These are phyloP conservation scores for Entomortierella parvispora DNA, from an alignment of 192 early-diverging fungal genomes.

Conservation along the genomic window DNA sequence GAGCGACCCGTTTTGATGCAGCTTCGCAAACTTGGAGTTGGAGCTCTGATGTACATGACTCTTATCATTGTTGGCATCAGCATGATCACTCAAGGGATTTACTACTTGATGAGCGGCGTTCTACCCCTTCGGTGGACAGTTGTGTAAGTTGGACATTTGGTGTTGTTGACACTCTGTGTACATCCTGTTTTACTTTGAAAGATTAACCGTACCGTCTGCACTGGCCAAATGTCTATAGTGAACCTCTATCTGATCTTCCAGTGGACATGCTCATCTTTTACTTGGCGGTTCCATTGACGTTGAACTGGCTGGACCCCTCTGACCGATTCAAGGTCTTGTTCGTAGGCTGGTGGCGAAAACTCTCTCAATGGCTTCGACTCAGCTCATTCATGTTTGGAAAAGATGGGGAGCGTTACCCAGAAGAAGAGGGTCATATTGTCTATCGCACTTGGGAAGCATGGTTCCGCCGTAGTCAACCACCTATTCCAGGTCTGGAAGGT, in stretches of 20 bases:
- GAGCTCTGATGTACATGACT: constrained; percentile 85
- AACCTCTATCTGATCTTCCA: constrained; percentile 81
- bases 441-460: constrained; percentile 63
- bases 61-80: constrained; percentile 84
- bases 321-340: constrained; percentile 65
- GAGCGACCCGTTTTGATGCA: constrained; percentile 80
- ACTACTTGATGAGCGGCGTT: constrained; percentile 36
- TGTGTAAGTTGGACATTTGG: constrained; percentile 72
- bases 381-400: constrained; percentile 82
- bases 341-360: constrained; percentile 77
- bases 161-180: not conserved
- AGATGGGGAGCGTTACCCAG: constrained; percentile 64
- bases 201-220: too few species aligned
- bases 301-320: constrained; percentile 70
- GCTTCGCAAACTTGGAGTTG: constrained; percentile 84
- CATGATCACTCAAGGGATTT: constrained; percentile 52
- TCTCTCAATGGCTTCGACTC: constrained; percentile 73
- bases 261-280: constrained; percentile 79
- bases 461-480: constrained; percentile 59
- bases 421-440: constrained; percentile 80
- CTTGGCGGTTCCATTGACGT: constrained; percentile 74
- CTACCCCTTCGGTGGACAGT: constrained; percentile 75
- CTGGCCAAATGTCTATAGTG: too few species aligned
- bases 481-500: constrained; percentile 61
- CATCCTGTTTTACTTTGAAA: not conserved